These are phyloP conservation scores for Ophiocordyceps camponoti-saundersi DNA, from an alignment of 2,329 filamentous ascomycete species.

Conservation along the genomic window DNA sequence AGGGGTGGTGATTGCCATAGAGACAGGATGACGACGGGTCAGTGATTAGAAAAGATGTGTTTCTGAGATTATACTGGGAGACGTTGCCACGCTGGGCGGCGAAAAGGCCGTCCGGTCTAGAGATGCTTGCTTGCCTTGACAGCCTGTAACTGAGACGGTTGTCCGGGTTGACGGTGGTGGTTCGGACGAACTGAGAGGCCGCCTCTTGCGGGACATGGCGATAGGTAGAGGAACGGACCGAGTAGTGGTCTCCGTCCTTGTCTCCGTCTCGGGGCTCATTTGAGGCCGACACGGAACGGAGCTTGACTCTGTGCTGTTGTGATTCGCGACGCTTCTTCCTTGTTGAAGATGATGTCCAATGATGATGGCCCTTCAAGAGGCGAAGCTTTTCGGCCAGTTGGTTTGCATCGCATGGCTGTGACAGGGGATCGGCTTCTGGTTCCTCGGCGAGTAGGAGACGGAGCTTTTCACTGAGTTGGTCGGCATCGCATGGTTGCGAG, in stretches of 20 bases:
- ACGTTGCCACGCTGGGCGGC: no score
- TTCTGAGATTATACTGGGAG: no score
- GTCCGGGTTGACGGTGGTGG: constrained; percentile 27
- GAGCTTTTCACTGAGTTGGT: not conserved
- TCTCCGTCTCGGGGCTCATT: constrained; percentile 4
- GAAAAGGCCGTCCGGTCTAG: constrained; percentile 16
- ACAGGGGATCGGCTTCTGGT: constrained; percentile 1
- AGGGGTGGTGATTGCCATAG: constrained; percentile 12
- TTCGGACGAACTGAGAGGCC: constrained; percentile 35
- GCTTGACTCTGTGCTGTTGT: constrained; percentile 1
- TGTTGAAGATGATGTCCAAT: not conserved
- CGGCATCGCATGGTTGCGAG: no score
- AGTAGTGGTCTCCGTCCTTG: not conserved
- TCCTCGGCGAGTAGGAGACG: not conserved
- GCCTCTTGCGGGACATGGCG: constrained; percentile 36
- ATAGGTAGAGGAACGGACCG: constrained; percentile 11
- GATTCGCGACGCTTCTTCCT: not conserved
- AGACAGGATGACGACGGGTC: constrained; percentile 5
- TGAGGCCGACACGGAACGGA: constrained; percentile 3
- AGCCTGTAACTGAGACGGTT: constrained; percentile 23
- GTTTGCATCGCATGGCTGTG: constrained; percentile 30
- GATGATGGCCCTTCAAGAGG: constrained; percentile 14
- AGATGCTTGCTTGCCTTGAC: constrained; percentile 23
- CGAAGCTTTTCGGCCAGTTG: constrained; percentile 36
- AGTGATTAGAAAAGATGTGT: constrained; percentile 4